These are phyloP conservation scores for Schizopora paradoxa DNA, from an alignment of 1,284 basidiomycete species.

Conservation along the genomic window DNA sequence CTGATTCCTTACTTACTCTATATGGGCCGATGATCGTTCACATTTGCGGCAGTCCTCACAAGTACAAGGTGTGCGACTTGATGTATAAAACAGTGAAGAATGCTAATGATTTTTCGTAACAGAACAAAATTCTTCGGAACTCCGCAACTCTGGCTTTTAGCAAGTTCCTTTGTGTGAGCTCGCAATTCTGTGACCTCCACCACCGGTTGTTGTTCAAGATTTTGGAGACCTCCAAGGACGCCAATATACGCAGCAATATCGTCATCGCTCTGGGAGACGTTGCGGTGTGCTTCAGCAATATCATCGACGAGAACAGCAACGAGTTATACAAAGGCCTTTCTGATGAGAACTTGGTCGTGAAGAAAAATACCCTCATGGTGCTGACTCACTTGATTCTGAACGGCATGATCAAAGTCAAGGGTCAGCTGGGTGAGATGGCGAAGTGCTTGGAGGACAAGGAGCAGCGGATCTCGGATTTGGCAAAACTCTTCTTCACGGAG, in stretches of 20 bases:
- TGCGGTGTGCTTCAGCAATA: conserved; percentile 92
- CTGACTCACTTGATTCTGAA: conserved; percentile 96
- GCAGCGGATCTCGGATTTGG: conserved; percentile 83
- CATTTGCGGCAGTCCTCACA: conserved; percentile 84
- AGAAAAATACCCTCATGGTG: conserved; percentile 99
- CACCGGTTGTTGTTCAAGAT: conserved; percentile 90
- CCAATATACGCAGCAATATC: conserved; percentile 90
- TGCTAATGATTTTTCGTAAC: conserved; percentile 5
- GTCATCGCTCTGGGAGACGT: conserved; percentile 97
- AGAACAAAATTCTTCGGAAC: conserved; percentile 84
- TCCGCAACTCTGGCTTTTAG: conserved; percentile 87
- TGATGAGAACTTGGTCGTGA: conserved; percentile 84
- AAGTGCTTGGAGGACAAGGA: conserved; percentile 98
- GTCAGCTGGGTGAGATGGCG: conserved; percentile 98
- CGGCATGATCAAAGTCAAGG: conserved; percentile 99
- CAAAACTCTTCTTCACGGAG: conserved; percentile 96
- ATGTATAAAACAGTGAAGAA: not conserved
- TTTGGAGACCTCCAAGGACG: conserved; percentile 84
- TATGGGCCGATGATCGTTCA: conserved; percentile 90
- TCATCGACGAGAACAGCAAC: conserved; percentile 96
- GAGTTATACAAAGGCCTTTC: conserved; percentile 92
- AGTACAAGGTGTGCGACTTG: conserved; percentile 64
- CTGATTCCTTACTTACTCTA: conserved; percentile 76
- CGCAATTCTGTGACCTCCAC: conserved; percentile 89
- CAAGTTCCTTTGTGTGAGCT: conserved; percentile 96